These are phyloP conservation scores for Diutina neorugosa DNA, from an alignment of 1,139 yeast genomes.

Conservation along the genomic window DNA sequence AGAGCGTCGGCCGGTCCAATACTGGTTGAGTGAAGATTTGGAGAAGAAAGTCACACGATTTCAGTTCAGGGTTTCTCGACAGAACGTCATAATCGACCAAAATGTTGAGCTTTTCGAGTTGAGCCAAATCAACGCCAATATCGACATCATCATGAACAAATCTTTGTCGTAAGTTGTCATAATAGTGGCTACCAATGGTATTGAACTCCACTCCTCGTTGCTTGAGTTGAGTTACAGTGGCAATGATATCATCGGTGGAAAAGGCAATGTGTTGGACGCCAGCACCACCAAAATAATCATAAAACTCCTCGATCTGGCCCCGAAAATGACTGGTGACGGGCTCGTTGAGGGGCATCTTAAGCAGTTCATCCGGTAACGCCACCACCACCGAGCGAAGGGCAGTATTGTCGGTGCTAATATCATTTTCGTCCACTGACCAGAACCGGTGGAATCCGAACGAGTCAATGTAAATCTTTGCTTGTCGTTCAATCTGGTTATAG, in stretches of 20 bases:
- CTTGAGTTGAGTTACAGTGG: conserved; percentile 41
- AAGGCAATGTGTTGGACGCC: conserved; percentile 80
- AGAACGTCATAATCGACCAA: conserved; percentile 63
- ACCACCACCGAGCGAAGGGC: conserved; percentile 66
- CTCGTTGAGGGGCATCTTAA: conserved; percentile 77
- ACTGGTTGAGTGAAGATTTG: conserved; percentile 73
- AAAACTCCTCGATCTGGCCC: conserved; percentile 75
- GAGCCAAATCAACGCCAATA: conserved; percentile 35
- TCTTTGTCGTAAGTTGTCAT: conserved; percentile 33
- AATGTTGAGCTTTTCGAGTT: conserved; percentile 36
- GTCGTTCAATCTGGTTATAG: conserved; percentile 52
- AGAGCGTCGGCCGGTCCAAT: conserved; percentile 69
- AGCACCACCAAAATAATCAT: conserved; percentile 64
- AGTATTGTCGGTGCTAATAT: conserved; percentile 54
- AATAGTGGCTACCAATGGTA: conserved; percentile 42
- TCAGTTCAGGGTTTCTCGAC: conserved; percentile 12
- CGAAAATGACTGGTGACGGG: conserved; percentile 57
- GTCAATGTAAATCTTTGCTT: conserved; percentile 45
- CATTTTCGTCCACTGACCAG: conserved; percentile 77
- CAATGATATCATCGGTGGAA: conserved; percentile 45
- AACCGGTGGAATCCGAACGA: conserved; percentile 64
- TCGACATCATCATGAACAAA: conserved; percentile 21
- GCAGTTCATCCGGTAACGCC: conserved; percentile 53
- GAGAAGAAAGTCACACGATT: conserved; percentile 46
- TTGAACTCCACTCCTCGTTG: conserved; percentile 63